Conservation (phyloP, 1,139 yeast genomes). For the Diutina mesorugosa region DNA sequence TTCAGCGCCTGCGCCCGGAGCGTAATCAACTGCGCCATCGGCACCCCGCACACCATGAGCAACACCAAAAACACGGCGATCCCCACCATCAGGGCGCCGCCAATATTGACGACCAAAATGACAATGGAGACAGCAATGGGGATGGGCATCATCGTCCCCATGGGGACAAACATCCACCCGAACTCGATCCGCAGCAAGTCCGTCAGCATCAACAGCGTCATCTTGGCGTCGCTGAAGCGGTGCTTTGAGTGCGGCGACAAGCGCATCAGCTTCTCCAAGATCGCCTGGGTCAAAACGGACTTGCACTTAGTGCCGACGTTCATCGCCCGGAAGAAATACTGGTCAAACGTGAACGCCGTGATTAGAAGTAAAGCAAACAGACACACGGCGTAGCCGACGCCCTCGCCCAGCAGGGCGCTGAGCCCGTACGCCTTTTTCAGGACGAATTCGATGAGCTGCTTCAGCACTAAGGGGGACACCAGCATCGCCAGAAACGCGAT, state of each 20-base stretch:
- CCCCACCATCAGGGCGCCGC: slow-evolving; percentile 4
- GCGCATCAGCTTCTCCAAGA: slow-evolving; percentile 5
- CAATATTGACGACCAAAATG: slow-evolving; percentile 4
- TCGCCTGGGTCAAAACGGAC: slow-evolving; percentile 3
- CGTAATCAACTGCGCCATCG: slow-evolving; percentile 2
- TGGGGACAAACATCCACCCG: slow-evolving; percentile 4
- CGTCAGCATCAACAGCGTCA: slow-evolving; percentile 5
- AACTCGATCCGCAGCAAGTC: slow-evolving; percentile 5
- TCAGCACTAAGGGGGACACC: slow-evolving; percentile 27
- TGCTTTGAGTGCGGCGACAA: slow-evolving; percentile 3
- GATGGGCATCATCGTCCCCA: slow-evolving; percentile 1
- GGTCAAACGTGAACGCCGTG: slow-evolving; percentile 12
- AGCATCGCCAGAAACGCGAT: neutral
- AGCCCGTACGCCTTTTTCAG: slow-evolving; percentile 18
- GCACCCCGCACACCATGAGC: neutral
- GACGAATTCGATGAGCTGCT: slow-evolving; percentile 40
- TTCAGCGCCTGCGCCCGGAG: slow-evolving; percentile 3
- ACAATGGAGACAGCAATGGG: slow-evolving; percentile 5
- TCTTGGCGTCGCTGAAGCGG: slow-evolving; percentile 3
- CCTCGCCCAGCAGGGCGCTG: slow-evolving; percentile 22
- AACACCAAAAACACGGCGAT: slow-evolving; percentile 4
- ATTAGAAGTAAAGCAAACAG: slow-evolving; percentile 11
- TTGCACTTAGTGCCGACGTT: slow-evolving; percentile 4
- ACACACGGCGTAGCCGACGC: slow-evolving; percentile 44
- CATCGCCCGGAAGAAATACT: slow-evolving; percentile 3